Evolutionary conservation across 2,329 filamentous ascomycete species (phyloP).

Genomic region (Colletotrichum sojae): DNA sequence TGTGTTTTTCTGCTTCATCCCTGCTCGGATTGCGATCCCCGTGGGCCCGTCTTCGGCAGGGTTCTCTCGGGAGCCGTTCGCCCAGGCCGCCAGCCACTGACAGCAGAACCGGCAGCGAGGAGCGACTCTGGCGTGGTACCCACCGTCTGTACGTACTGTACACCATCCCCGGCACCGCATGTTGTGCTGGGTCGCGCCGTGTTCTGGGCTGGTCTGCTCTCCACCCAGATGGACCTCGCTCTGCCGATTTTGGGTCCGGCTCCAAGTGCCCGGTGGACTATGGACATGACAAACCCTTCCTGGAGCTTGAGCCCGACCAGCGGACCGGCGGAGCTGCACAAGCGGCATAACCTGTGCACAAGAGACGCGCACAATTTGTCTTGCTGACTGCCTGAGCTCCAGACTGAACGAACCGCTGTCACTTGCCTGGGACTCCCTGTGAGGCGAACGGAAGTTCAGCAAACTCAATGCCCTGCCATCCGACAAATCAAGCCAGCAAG

Average conservation of each 20-base stretch:
- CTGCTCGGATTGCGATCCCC: constrained; percentile 30
- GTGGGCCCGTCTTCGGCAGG: constrained; percentile 30
- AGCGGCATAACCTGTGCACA: constrained; percentile 25
- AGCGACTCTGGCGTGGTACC: constrained; percentile 12
- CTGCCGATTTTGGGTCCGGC: constrained; percentile 30
- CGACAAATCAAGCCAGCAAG: constrained; percentile 11
- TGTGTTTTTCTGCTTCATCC: constrained; percentile 25
- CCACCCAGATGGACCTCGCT: constrained; percentile 29
- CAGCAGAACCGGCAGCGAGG: constrained; percentile 12
- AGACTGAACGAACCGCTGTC: constrained; percentile 10
- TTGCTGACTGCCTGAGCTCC: background rate
- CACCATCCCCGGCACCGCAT: constrained; percentile 4
- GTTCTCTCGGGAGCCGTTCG: constrained; percentile 22
- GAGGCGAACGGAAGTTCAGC: background rate
- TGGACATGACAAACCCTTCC: constrained; percentile 17
- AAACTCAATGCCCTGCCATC: constrained; percentile 9
- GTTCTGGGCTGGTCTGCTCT: constrained; percentile 34
- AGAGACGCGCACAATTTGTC: background rate
- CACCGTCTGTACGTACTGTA: constrained; percentile 6
- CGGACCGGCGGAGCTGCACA: constrained; percentile 8
- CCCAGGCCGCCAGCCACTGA: constrained; percentile 31
- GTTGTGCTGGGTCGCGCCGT: constrained; percentile 12
- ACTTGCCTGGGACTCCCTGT: constrained; percentile 2
- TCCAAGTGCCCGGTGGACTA: constrained; percentile 35
- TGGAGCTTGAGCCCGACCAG: too few relatives aligned